Base-by-base conservation (phyloP, 352 stramenopile genomes). In the Phytophthora sansomeana region DNA sequence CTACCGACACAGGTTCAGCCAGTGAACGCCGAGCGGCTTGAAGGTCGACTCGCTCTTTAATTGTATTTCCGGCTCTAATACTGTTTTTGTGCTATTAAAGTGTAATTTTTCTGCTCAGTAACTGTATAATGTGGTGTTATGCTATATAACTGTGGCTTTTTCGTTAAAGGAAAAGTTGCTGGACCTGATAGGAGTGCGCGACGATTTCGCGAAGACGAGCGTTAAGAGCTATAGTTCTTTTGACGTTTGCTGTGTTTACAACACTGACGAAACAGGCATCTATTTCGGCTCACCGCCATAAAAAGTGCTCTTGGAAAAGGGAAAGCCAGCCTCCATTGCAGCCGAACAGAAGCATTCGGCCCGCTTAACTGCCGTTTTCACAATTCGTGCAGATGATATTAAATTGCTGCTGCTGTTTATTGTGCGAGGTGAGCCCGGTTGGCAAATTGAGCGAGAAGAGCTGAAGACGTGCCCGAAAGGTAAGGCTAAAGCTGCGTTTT, bases 331-430 rank as follows among this genome's bases (percentile, higher is more conserved):
- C 6, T 29, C 53, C 7, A 61, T 61, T 3, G 47, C 53, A 3
- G 53, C 53, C 17, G 19, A 51, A 14, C 41, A 61, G 33, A 61
- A 61, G 13, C 53, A 53, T 13, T 61, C 41, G 4, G 53, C 32
- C 1, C 21, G 53, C 5, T 33, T 61, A 1, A 53, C 53, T 11
- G 41, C 53, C 24, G 42, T 52, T 9, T 59, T 38, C 38, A 51
- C 52, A 8, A 29, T 51, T 9, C 7, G 14, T 24, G 38, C 26
- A 16, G 53, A 53, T 26, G 30, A 30, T 10, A 19, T n/a, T n/a
- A 61, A 61, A n/a, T 17, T 61, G 13, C 52, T 30, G 16, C 26
- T 61, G 4, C 42, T 61, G 9, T 61, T 61, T 9, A 61, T 53
- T 38, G 38, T 61, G 19, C 53, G 53, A 2, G 42, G 53, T 7